These are phyloP conservation scores for Ceratobasidium sp. DNA, from an alignment of 1,284 basidiomycete genomes.

Conservation along the genomic window DNA sequence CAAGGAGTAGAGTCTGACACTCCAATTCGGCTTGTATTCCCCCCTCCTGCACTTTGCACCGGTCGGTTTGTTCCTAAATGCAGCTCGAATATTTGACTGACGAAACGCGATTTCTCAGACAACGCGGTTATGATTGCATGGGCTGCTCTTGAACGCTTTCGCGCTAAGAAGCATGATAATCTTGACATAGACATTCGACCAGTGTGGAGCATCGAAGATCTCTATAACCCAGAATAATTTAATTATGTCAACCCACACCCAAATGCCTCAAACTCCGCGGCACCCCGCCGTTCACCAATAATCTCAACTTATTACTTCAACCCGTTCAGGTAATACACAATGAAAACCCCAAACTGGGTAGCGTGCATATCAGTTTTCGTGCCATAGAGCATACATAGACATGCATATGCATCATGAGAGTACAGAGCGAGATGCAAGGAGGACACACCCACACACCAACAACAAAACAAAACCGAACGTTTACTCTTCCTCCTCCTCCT, in stretches of 20 bases:
- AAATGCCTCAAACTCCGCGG: not conserved
- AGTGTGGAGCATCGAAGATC: slow-evolving; percentile 77
- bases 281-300: not conserved
- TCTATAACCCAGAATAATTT: slow-evolving; percentile 47
- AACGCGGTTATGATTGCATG: slow-evolving; percentile 96
- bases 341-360: slow-evolving; percentile 26
- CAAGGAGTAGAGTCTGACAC: not conserved
- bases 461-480: not conserved
- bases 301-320: not conserved
- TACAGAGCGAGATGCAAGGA: slow-evolving; percentile 28
- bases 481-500: slow-evolving; percentile 32
- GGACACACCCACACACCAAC: slow-evolving; percentile 30
- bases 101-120: slow-evolving; percentile 62
- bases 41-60: slow-evolving; percentile 82
- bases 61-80: slow-evolving; percentile 60
- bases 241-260: not conserved
- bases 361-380: slow-evolving; percentile 29
- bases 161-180: slow-evolving; percentile 68
- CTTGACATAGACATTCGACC: slow-evolving; percentile 64
- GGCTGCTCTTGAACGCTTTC: slow-evolving; percentile 84
- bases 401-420: slow-evolving; percentile 39
- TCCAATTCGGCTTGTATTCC: slow-evolving; percentile 64
- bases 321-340: not conserved
- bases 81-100: slow-evolving; percentile 4
- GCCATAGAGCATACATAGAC: slow-evolving; percentile 35